These are phyloP conservation scores for Penicillium verhagenii DNA, from an alignment of 495 filamentous ascomycete genomes.

Conservation along the genomic window DNA sequence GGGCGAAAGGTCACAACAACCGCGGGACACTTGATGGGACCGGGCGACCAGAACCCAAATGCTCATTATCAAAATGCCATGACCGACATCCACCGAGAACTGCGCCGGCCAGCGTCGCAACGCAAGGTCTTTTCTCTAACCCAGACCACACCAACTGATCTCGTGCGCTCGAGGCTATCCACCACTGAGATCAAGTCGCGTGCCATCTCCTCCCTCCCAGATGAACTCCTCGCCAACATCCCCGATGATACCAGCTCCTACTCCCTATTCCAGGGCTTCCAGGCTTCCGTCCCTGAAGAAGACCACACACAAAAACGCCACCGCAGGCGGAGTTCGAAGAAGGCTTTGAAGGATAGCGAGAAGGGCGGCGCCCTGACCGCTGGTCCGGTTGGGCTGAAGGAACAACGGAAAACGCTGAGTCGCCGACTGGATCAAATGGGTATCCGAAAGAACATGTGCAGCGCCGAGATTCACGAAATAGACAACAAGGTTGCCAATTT, in stretches of 20 bases:
- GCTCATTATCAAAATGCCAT: slow-evolving; percentile 81
- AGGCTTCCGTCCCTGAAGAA: slow-evolving; percentile 81
- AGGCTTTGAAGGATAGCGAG: slow-evolving; percentile 64
- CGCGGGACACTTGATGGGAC: slow-evolving; percentile 81
- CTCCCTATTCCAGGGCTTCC: slow-evolving; percentile 94
- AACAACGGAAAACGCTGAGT: slow-evolving; percentile 71
- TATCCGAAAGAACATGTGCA: slow-evolving; percentile 96
- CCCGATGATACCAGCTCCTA: slow-evolving; percentile 83
- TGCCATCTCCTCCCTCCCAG: slow-evolving; percentile 82
- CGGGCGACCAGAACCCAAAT: slow-evolving; percentile 52
- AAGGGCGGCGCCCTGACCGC: slow-evolving; percentile 56
- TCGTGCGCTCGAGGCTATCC: slow-evolving; percentile 89
- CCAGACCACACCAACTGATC: slow-evolving; percentile 82
- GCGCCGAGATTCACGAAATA: slow-evolving; percentile 91
- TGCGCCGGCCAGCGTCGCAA: slow-evolving; percentile 79
- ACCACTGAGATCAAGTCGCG: slow-evolving; percentile 92
- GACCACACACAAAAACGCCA: slow-evolving; percentile 65
- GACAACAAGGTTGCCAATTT: slow-evolving; percentile 96
- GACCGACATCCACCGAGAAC: slow-evolving; percentile 82
- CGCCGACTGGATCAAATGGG: slow-evolving; percentile 88
- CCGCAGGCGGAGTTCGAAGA: slow-evolving; percentile 65
- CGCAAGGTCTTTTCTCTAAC: slow-evolving; percentile 86
- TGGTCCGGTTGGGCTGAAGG: slow-evolving; percentile 66
- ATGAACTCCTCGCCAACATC: slow-evolving; percentile 84
- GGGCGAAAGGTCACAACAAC: slow-evolving; percentile 92